Evolutionary conservation across 1,284 basidiomycete genomes (phyloP).

Genomic region (Tilletia indica): DNA sequence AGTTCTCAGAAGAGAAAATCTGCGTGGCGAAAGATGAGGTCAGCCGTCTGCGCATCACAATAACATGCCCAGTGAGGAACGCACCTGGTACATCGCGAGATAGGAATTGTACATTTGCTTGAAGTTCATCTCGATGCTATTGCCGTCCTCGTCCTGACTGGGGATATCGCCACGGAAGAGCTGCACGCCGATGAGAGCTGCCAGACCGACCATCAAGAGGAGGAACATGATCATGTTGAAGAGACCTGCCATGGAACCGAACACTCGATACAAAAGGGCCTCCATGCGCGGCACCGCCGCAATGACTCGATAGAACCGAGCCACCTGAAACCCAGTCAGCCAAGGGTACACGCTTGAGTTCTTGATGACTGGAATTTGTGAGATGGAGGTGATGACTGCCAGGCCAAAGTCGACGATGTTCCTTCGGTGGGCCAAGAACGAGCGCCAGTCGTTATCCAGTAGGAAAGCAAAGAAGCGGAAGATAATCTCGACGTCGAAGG

Average conservation of each 20-base stretch:
- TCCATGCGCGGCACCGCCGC: conserved; percentile 79
- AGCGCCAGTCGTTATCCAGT: conserved; percentile 77
- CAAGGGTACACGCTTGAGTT: conserved; percentile 73
- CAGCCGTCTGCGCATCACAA: conserved; percentile 16
- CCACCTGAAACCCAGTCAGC: conserved; percentile 86
- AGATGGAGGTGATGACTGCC: conserved; percentile 75
- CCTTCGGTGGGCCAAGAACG: conserved; percentile 67
- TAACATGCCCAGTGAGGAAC: conserved; percentile 20
- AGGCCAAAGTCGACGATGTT: conserved; percentile 81
- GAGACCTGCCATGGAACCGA: conserved; percentile 87
- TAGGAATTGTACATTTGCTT: conserved; percentile 86
- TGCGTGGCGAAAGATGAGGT: conserved; percentile 56
- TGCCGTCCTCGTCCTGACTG: conserved; percentile 49
- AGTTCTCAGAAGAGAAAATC: conserved; percentile 91
- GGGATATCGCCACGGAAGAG: conserved; percentile 73
- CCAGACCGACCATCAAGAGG: conserved; percentile 81
- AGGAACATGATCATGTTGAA: conserved; percentile 92
- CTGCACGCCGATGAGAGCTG: conserved; percentile 76
- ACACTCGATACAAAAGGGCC: conserved; percentile 64
- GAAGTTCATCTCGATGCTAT: conserved; percentile 69
- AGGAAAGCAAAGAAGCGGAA: conserved; percentile 67
- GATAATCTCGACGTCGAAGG: conserved; percentile 84
- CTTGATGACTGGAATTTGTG: conserved; percentile 77
- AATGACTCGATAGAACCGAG: conserved; percentile 90
- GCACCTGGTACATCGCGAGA: conserved; percentile 74